Conservation (phyloP, 176 grass and related monocot genomes). For the Tillandsia fasciculata region DNA sequence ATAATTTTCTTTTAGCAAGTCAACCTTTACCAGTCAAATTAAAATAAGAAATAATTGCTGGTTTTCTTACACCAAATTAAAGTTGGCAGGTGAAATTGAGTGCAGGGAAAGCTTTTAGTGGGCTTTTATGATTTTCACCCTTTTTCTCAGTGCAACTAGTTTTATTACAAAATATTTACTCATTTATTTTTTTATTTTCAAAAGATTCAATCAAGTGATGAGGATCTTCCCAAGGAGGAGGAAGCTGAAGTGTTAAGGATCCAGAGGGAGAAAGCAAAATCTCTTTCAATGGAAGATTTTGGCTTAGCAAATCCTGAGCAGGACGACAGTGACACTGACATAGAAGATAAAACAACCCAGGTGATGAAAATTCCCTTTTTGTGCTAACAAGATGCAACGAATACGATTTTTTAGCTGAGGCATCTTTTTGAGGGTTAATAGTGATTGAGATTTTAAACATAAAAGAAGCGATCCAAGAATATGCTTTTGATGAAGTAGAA, state of each 20-base stretch:
- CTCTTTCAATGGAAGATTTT: slow-evolving; percentile 69
- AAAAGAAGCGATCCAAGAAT: neutral
- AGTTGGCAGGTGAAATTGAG: too few relatives aligned
- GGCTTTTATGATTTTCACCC: neutral
- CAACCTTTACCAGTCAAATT: too few relatives aligned
- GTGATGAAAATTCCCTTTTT: slow-evolving; percentile 20
- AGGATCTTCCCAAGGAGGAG: slow-evolving; percentile 52
- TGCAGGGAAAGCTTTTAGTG: neutral
- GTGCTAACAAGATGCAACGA: neutral
- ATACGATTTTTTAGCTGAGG: neutral
- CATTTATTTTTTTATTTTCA: slow-evolving; percentile 22
- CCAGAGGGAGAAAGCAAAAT: slow-evolving; percentile 35
- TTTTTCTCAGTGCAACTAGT: neutral
- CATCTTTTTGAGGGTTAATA: neutral
- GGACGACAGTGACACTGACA: slow-evolving; percentile 37
- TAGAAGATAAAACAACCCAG: slow-evolving; percentile 29
- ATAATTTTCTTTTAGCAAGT: too few relatives aligned
- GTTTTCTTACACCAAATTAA: too few relatives aligned
- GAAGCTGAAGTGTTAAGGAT: slow-evolving; percentile 49
- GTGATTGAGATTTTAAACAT: neutral
- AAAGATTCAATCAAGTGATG: slow-evolving; percentile 49
- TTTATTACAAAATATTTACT: neutral
- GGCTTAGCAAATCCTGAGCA: slow-evolving; percentile 43
- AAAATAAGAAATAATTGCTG: too few relatives aligned
- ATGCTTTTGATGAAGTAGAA: neutral